phyloP scores from a whole-genome alignment of 2,329 filamentous ascomycete species.

The Fusarium kyushuense region DNA sequence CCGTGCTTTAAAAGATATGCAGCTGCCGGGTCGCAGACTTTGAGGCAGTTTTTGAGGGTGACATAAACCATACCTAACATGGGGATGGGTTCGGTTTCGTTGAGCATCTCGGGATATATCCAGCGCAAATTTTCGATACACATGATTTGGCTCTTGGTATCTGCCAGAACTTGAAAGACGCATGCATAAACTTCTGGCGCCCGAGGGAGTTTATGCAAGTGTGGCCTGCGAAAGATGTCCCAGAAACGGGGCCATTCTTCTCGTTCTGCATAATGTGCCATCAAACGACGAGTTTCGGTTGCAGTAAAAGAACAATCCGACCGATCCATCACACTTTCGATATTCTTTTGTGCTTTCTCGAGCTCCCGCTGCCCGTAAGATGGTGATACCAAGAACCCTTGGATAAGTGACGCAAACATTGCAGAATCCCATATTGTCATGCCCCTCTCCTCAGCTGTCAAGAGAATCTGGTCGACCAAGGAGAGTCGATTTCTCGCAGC shows the following conservation, averaged over 20 bases:
- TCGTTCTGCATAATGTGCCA: constrained; percentile 61
- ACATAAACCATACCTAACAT: constrained; percentile 59
- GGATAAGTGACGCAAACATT: constrained; percentile 63
- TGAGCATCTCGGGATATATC: constrained; percentile 69
- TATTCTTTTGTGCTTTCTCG: constrained; percentile 56
- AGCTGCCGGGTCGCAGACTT: constrained; percentile 65
- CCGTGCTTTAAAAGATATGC: background rate
- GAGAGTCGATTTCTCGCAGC: constrained; percentile 50
- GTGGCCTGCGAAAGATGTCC: constrained; percentile 68
- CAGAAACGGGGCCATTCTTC: constrained; percentile 69
- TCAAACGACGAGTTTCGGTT: constrained; percentile 57
- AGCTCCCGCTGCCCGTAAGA: constrained; percentile 50
- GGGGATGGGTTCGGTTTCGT: constrained; percentile 64
- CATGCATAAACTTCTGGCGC: constrained; percentile 66
- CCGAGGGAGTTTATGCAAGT: constrained; percentile 62
- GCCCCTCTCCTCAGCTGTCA: constrained; percentile 60
- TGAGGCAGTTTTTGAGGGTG: constrained; percentile 66
- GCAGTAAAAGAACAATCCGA: constrained; percentile 54
- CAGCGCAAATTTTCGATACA: constrained; percentile 64
- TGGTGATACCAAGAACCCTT: constrained; percentile 53
- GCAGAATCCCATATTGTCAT: constrained; percentile 58
- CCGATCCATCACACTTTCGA: constrained; percentile 60
- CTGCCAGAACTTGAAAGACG: constrained; percentile 63
- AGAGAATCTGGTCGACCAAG: constrained; percentile 59
- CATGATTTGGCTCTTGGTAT: constrained; percentile 56